Evolutionary conservation across 345 rosid species (phyloP).

Genomic region (Euphorbia lathyris): DNA sequence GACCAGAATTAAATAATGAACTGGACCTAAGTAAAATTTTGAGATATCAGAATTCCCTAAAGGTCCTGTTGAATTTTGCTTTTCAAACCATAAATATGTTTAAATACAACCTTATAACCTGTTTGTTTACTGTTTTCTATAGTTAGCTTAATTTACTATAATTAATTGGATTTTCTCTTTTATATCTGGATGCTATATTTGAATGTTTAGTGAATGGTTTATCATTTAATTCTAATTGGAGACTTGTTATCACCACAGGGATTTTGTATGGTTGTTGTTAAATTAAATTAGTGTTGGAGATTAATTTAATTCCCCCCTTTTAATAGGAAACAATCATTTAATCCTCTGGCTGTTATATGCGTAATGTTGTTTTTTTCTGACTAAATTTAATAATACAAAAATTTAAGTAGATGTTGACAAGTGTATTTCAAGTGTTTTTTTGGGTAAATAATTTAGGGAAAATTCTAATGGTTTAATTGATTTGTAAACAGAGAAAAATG

Average conservation of each 20-base stretch:
- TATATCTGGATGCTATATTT: no score
- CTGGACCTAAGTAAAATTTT: slow-evolving; percentile 7
- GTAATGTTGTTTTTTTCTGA: no score
- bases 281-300: not conserved
- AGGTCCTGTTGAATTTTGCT: not conserved
- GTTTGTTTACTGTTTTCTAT: not conserved
- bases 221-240: not conserved
- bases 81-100: not conserved
- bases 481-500: no score
- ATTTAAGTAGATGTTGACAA: no score
- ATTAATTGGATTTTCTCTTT: not conserved
- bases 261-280: not conserved
- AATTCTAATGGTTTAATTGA: no score
- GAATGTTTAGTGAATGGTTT: no score
- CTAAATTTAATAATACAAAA: no score
- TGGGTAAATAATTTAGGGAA: no score
- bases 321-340: not conserved
- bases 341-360: no score
- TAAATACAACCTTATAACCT: not conserved
- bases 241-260: not conserved
- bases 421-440: no score
- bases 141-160: not conserved
- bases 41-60: not conserved
- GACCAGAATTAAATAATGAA: slow-evolving; percentile 1
- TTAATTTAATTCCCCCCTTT: not conserved